Evolutionary conservation across 2,329 filamentous ascomycete species (phyloP).

Genomic region (Penicillium aurantiogriseum): DNA sequence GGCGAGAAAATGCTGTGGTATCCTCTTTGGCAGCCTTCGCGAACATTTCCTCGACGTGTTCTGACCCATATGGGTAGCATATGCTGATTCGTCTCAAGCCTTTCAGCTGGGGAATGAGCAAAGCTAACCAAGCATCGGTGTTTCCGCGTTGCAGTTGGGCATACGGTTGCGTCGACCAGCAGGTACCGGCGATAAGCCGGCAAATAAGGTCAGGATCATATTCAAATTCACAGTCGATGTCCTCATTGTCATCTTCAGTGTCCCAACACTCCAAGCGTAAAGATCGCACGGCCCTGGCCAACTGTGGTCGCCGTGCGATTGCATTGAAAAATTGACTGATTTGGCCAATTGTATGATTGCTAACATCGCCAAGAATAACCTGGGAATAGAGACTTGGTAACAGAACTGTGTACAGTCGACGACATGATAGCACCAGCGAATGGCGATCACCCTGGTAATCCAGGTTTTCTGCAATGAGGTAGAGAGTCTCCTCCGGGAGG

Average conservation of each 20-base stretch:
- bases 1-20: background rate
- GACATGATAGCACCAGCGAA: background rate
- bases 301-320: background rate
- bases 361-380: background rate
- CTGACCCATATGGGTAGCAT: background rate
- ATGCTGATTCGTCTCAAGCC: background rate
- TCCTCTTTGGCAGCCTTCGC: background rate
- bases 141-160: background rate
- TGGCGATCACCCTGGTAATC: background rate
- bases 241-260: background rate
- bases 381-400: background rate
- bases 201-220: background rate
- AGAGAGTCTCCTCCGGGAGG: background rate
- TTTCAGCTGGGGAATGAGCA: constrained; percentile 3
- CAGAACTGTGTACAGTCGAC: background rate
- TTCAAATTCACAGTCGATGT: background rate
- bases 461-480: background rate
- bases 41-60: background rate
- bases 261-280: background rate
- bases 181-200: background rate
- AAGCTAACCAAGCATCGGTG: constrained; percentile 1
- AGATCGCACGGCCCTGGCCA: background rate
- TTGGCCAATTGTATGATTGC: background rate
- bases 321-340: background rate
- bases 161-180: background rate